Evolutionary conservation across 2,329 filamentous ascomycete species (phyloP), one percentile per base, ranked within the genome.

Genomic region (Diaporthe citrichinensis): DNA sequence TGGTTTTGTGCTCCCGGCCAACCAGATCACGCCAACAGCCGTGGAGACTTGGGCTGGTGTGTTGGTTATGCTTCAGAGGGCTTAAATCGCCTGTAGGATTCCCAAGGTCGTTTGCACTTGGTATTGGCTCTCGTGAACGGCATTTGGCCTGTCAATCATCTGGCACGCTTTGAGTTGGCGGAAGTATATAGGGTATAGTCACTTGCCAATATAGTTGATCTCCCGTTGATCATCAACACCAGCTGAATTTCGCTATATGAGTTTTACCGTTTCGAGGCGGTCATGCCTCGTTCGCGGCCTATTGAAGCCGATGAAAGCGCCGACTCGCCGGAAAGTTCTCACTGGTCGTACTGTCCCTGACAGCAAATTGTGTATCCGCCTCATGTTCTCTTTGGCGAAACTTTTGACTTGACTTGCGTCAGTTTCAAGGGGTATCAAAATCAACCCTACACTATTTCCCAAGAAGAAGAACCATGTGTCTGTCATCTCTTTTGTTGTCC

Each of bases 1-100:
- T 34, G 85, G 84, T 0, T 86, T 86, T 46, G 78, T 85, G 12
- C 79, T 86, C 53, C 85, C 84, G 0, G 80, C 84, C 0, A 78
- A 81, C 41, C 83, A 85, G 77, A 86, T 86, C 23, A 61, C 82
- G 7, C 82, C 83, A 0, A 84, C 81, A 9, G 81, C 81, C 0
- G 79, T 83, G 72, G 85, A 86, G 79, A 79, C 82, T 72, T 84
- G 83, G 83, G 81, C 78, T 0, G 83, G 82, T 4, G 49, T 69
- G 14, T 15, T 69, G 49, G 49, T 25, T 6, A 69, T 69, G 65
- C 49, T 69, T 2, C 49, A 69, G 46, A 69, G 65, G 49, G 65
- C 65, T 28, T 69, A 14, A 68, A 4, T 20, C 2, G 14, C 0
- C 4, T 10, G 2, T 23, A 28, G 20, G 23, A 8, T n/a, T 12